A percentile compares a stretch with the other conserved stretches of the same genome.
Conservation (phyloP, 768 basidiomycete species). For the Lactarius vividus region DNA sequence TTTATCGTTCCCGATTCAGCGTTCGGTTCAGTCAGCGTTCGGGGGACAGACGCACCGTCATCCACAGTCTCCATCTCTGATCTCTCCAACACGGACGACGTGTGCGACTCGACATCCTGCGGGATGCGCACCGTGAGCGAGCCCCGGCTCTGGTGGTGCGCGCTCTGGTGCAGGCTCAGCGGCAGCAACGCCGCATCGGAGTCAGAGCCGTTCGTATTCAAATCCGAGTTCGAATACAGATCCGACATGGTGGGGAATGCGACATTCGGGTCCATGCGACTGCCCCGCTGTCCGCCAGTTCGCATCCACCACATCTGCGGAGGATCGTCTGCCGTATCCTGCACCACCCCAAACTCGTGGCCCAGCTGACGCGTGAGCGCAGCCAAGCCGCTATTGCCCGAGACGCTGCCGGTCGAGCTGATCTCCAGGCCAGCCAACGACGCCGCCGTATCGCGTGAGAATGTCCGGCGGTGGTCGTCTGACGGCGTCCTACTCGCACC, state of each 20-base stretch:
- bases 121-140: constrained; percentile 35
- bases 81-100: constrained; percentile 36
- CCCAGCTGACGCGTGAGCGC: constrained; percentile 42
- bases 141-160: constrained; percentile 22
- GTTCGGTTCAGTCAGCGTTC: constrained; percentile 5
- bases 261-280: constrained; percentile 25
- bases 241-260: constrained; percentile 28
- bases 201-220: neutral
- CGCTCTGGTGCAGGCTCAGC: constrained; percentile 32
- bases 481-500: constrained; percentile 24
- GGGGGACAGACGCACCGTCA: constrained; percentile 35
- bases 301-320: constrained; percentile 29
- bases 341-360: constrained; percentile 37
- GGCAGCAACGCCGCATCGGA: constrained; percentile 29
- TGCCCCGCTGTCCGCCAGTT: constrained; percentile 29
- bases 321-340: constrained; percentile 7
- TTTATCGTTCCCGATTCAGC: neutral
- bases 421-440: constrained; percentile 32
- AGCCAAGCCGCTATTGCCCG: constrained; percentile 33
- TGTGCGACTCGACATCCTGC: constrained; percentile 38
- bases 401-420: constrained; percentile 24
- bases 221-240: neutral
- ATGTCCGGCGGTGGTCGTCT: constrained; percentile 17
- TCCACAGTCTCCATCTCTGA: constrained; percentile 34
- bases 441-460: constrained; percentile 19